Percentiles rank a stretch among this genome's conserved stretches.
phyloP scores from a whole-genome alignment of 106 monocot species.

The Platanthera guangdongensis region DNA sequence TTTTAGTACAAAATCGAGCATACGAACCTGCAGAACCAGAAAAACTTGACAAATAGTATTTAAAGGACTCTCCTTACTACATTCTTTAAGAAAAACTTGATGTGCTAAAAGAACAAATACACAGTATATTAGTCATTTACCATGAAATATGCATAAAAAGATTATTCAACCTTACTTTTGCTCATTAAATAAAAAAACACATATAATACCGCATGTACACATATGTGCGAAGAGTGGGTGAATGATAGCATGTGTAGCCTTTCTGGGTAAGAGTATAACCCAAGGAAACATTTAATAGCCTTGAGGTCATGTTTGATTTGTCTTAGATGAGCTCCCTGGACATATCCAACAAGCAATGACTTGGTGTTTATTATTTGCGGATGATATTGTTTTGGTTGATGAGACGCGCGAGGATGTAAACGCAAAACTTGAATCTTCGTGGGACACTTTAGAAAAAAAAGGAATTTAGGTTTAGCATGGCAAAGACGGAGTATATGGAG shows the following conservation, averaged over 20 bases:
- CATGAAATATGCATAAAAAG: background rate
- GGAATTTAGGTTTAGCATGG: too few species aligned
- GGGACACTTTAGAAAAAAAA: too few species aligned
- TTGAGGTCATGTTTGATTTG: too few species aligned
- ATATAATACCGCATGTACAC: background rate
- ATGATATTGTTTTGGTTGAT: too few species aligned
- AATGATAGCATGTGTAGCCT: background rate
- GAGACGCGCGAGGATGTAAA: too few species aligned
- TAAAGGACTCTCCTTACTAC: background rate
- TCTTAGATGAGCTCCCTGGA: too few species aligned
- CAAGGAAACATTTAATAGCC: too few species aligned
- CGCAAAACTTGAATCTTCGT: too few species aligned
- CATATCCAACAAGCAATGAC: too few species aligned
- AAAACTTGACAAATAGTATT: background rate
- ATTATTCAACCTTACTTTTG: background rate
- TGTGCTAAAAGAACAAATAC: background rate
- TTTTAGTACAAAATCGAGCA: conserved; percentile 84
- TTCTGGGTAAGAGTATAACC: too few species aligned
- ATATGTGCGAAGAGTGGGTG: background rate
- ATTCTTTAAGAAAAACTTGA: background rate
- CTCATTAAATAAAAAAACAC: background rate
- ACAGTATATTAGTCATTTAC: background rate
- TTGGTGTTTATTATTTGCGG: too few species aligned
- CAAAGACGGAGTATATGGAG: too few species aligned
- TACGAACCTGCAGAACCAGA: conserved; percentile 53